Evolutionary conservation across 345 rosid species (phyloP).

Genomic region (Iberis pinnata): DNA sequence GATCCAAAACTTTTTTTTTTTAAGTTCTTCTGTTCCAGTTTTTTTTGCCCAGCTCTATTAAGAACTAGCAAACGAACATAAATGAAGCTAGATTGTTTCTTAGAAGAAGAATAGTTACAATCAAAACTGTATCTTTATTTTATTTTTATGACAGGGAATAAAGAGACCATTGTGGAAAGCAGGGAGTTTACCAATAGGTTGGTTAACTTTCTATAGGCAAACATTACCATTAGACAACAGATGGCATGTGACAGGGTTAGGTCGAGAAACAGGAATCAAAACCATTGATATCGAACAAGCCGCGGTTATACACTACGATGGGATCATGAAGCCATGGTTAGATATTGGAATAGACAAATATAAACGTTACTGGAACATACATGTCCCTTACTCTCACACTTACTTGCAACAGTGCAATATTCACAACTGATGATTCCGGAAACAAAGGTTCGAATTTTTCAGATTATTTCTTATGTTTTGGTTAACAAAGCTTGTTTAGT

Average conservation of each 20-base stretch:
- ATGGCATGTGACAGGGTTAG: conserved; percentile 81
- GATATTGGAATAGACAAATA: conserved; percentile 68
- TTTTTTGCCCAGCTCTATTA: too few relatives aligned
- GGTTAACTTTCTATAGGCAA: conserved; percentile 73
- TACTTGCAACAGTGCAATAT: conserved; percentile 61
- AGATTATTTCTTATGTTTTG: conserved; percentile 14
- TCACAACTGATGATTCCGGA: conserved; percentile 33
- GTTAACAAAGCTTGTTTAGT: conserved; percentile 30
- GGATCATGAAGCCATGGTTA: conserved; percentile 93
- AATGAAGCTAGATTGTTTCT: not conserved
- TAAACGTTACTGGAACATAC: conserved; percentile 65
- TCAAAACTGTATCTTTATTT: too few relatives aligned
- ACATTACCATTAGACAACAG: conserved; percentile 62
- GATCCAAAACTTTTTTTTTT: too few relatives aligned
- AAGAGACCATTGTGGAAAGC: conserved; percentile 62
- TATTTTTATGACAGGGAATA: conserved; percentile 43
- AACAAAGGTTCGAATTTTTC: conserved; percentile 16
- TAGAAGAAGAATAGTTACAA: conserved; percentile 9
- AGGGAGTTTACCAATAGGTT: conserved; percentile 81
- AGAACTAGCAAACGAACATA: conserved; percentile 7
- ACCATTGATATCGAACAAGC: conserved; percentile 49
- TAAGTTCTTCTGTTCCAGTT: too few relatives aligned
- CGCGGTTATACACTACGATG: conserved; percentile 83
- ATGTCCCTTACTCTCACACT: conserved; percentile 45
- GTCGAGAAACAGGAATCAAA: conserved; percentile 49